Evolutionary conservation across 2,329 filamentous ascomycete genomes (phyloP).

Genomic region (Pestalotiopsis sp.): DNA sequence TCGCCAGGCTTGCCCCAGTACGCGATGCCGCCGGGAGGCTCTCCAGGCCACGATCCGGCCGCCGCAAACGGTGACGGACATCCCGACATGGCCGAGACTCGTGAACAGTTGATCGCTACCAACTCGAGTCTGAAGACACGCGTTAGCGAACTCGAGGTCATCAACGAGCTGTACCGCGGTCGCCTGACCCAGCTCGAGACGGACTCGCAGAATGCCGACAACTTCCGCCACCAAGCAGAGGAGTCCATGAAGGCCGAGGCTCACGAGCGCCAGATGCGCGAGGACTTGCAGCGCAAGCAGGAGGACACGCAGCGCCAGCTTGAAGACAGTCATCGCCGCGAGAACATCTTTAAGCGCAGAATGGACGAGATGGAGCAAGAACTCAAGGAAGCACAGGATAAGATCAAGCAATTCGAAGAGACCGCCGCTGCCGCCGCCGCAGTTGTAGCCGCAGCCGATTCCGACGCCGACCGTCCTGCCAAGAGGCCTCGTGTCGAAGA

Average conservation of each 20-base stretch:
- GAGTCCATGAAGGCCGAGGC: constrained; percentile 59
- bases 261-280: constrained; percentile 60
- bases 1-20: constrained; percentile 53
- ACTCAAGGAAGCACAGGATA: constrained; percentile 33
- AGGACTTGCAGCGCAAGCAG: constrained; percentile 45
- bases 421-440: neutral
- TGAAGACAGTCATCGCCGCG: constrained; percentile 76
- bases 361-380: constrained; percentile 78
- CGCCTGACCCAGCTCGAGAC: constrained; percentile 79
- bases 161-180: constrained; percentile 81
- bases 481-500: constrained; percentile 16
- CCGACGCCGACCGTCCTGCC: constrained; percentile 11
- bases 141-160: constrained; percentile 92
- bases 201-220: constrained; percentile 69
- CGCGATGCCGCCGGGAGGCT: constrained; percentile 51
- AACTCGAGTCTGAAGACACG: constrained; percentile 92
- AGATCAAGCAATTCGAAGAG: constrained; percentile 19
- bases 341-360: constrained; percentile 80
- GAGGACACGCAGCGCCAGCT: constrained; percentile 58
- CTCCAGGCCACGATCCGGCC: constrained; percentile 52
- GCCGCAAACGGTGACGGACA: constrained; percentile 61
- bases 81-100: constrained; percentile 73
- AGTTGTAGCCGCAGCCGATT: neutral
- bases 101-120: constrained; percentile 77
- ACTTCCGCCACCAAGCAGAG: constrained; percentile 51